Percentiles rank a stretch among this genome's conserved stretches.
Conservation (phyloP, 768 basidiomycete species). For the Pleurotus djamor region DNA sequence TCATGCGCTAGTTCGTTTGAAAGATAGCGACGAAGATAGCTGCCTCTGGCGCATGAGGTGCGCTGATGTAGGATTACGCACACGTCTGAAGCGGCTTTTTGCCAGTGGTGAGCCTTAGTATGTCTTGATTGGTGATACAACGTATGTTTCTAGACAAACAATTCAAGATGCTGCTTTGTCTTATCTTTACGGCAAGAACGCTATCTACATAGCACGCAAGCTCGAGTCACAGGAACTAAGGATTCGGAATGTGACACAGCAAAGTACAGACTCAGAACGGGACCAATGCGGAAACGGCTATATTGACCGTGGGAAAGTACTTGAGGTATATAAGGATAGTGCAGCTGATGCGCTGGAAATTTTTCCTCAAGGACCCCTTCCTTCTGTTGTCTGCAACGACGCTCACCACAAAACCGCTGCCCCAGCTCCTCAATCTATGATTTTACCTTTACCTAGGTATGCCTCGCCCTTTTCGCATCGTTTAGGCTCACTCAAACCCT, state of each 20-base stretch:
- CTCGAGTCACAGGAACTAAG: not conserved
- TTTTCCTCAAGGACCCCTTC: slow-evolving; percentile 3
- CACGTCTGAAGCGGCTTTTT: slow-evolving; percentile 41
- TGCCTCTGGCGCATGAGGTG: slow-evolving; percentile 73
- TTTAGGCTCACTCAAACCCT: slow-evolving; percentile 8
- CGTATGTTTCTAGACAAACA: not conserved
- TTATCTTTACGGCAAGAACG: not conserved
- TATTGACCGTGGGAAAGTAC: slow-evolving; percentile 8
- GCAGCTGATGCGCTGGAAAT: not conserved
- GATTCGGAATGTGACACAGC: not conserved
- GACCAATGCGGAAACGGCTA: slow-evolving; percentile 4
- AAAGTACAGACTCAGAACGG: not conserved
- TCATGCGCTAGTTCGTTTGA: slow-evolving; percentile 47
- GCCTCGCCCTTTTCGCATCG: slow-evolving; percentile 6
- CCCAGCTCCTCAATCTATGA: slow-evolving; percentile 47
- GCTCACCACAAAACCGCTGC: slow-evolving; percentile 9
- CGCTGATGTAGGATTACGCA: slow-evolving; percentile 39
- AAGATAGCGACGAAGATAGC: slow-evolving; percentile 64
- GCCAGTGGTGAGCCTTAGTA: slow-evolving; percentile 11
- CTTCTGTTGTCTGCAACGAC: slow-evolving; percentile 7
- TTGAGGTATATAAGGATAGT: not conserved
- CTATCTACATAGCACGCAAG: not conserved
- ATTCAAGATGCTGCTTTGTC: not conserved
- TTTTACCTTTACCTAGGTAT: slow-evolving; percentile 38
- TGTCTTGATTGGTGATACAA: slow-evolving; percentile 4